Conservation (phyloP, 768 basidiomycete genomes). For the Royoungia palumana region DNA sequence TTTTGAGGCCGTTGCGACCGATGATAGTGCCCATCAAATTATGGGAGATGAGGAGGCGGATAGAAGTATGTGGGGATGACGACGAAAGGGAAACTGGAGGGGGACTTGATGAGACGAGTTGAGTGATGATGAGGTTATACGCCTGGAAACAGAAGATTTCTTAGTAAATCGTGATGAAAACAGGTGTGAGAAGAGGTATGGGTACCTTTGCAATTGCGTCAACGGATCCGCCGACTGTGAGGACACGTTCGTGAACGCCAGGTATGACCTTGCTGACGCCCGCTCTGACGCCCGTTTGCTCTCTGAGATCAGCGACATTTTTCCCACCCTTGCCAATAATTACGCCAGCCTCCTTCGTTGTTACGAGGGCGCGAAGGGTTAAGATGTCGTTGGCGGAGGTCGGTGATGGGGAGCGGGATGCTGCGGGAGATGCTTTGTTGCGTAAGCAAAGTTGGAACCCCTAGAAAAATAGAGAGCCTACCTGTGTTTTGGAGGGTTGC, state of each 20-base stretch:
- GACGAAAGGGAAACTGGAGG: constrained; percentile 69
- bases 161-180: constrained; percentile 2
- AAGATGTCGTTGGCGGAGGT: constrained; percentile 63
- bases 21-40: constrained; percentile 99
- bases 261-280: constrained; percentile 98
- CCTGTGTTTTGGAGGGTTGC: constrained; percentile 55
- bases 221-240: constrained; percentile 89
- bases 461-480: constrained; percentile 29
- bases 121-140: constrained; percentile 90
- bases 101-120: constrained; percentile 81
- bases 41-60: constrained; percentile 97
- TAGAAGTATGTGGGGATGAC: constrained; percentile 68
- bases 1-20: constrained; percentile 93
- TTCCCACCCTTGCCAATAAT: constrained; percentile 97
- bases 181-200: neutral
- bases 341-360: constrained; percentile 95
- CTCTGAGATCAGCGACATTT: constrained; percentile 95
- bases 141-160: constrained; percentile 51
- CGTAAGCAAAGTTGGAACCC: constrained; percentile 7
- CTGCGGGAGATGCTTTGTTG: constrained; percentile 50
- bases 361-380: constrained; percentile 92
- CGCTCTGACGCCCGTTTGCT: constrained; percentile 95
- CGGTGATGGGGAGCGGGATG: constrained; percentile 76
- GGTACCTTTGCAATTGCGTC: constrained; percentile 89
- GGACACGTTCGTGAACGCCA: constrained; percentile 96